Evolutionary conservation across 768 basidiomycete genomes (phyloP), one percentile per base, ranked within the genome.

Genomic region (Suillus subaureus): DNA sequence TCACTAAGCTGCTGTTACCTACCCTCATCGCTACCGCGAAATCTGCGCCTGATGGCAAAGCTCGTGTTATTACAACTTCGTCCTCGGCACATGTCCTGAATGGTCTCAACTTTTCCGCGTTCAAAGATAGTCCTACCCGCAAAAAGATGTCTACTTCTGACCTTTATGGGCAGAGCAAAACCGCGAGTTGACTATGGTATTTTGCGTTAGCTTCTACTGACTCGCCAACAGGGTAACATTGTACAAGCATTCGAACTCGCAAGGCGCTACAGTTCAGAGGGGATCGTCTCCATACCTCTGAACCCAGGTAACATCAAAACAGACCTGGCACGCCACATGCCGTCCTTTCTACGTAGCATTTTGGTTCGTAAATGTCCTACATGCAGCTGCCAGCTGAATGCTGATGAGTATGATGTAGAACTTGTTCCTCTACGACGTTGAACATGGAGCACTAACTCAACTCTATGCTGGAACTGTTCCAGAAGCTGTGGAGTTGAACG

Each of bases 1-100:
- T 85, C 52, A 82, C 81, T 8, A 80, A 78, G 63, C 76, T 82
- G 43, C 78, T 87, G 9, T 72, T 85, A 35, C 82, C 84, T 6
- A 69, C 73, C 12, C 73, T 85, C 47, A 64, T 77, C 15, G 70
- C 77, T 4, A 80, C 79, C 26, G 78, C 80, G 3, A 68, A 78
- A 61, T 47, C 66, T 4, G 74, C 75, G 11, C 66, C 78, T 0
- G 78, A 76, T 45, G 73, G 74, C 8, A 78, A 77, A 51, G 73
- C 76, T 31, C 80, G 84, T 16, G 76, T 85, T 3, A 68, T 86
- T 31, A 79, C 77, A 26, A 76, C 78, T 23, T 79, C 83, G n/a
- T 84, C 84, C 8, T 61, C 63, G 12, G 71, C 61, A 58, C 74
- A 66, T 69, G 69, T 66, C 28, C 47, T 63, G 18, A 65, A 42